phyloP scores from a whole-genome alignment of 140 eudicot species.

The Artemisia princeps region DNA sequence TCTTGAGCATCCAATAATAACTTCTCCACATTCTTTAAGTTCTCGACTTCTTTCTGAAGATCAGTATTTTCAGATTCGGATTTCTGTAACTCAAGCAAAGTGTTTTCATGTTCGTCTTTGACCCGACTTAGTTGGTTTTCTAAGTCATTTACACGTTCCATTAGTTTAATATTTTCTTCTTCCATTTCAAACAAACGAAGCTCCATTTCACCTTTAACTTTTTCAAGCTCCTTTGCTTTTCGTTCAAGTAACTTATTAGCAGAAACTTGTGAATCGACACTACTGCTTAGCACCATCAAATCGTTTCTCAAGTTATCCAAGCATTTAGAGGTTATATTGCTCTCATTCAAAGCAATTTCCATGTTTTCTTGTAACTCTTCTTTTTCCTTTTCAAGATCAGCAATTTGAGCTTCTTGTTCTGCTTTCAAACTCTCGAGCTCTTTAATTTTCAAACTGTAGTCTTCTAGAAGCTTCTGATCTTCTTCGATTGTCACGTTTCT shows the following conservation, averaged over 20 bases:
- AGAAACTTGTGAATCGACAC: constrained; percentile 53
- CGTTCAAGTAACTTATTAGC: constrained; percentile 52
- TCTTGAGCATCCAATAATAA: constrained; percentile 37
- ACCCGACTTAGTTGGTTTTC: constrained; percentile 37
- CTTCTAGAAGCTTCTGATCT: constrained; percentile 35
- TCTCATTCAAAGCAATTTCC: constrained; percentile 45
- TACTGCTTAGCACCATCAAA: constrained; percentile 39
- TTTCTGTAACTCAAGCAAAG: constrained; percentile 30
- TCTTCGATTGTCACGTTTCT: constrained; percentile 37
- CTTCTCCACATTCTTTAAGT: constrained; percentile 31
- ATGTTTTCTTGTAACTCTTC: constrained; percentile 47
- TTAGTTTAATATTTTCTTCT: constrained; percentile 45
- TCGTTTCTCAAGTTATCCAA: constrained; percentile 51
- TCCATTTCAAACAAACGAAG: constrained; percentile 39
- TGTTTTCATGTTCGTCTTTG: constrained; percentile 30
- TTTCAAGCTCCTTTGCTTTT: constrained; percentile 45
- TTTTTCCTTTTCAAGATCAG: constrained; percentile 41
- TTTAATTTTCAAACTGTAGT: constrained; percentile 29
- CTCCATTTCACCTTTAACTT: constrained; percentile 43
- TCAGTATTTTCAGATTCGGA: constrained; percentile 29
- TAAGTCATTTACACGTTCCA: constrained; percentile 36
- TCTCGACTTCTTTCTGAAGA: constrained; percentile 54
- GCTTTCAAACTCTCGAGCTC: constrained; percentile 37
- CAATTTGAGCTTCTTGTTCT: constrained; percentile 36
- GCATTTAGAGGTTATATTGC: constrained; percentile 51